A percentile compares a stretch with the other conserved stretches of the same genome.
Conservation (phyloP, 139 green algal genomes). For the Marvania coccoides region DNA sequence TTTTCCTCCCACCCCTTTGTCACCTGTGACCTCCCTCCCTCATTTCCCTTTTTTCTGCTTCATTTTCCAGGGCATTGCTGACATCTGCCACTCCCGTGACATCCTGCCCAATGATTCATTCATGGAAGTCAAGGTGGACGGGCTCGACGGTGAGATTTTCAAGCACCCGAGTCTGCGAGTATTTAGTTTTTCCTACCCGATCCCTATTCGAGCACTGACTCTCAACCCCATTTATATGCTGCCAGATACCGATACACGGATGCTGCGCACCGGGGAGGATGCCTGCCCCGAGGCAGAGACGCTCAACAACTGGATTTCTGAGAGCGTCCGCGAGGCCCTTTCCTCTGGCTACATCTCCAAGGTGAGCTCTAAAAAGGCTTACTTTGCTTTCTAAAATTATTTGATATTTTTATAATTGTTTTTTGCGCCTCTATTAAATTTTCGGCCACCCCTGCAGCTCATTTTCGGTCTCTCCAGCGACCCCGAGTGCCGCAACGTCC, state of each 20-base stretch:
- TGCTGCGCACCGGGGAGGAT: not conserved
- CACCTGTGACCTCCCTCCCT: no score
- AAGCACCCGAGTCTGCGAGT: not conserved
- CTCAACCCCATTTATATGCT: not conserved
- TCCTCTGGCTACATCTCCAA: not conserved
- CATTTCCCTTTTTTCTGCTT: no score
- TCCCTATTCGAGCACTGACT: not conserved
- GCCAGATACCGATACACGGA: not conserved
- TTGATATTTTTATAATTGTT: not conserved
- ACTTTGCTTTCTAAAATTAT: not conserved
- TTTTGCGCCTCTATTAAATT: not conserved
- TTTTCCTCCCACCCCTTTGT: no score
- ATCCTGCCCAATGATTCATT: slow-evolving; percentile 59
- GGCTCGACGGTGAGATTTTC: slow-evolving; percentile 48
- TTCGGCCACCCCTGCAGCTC: not conserved
- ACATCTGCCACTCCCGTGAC: slow-evolving; percentile 57
- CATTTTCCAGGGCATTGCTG: not conserved
- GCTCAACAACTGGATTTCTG: not conserved
- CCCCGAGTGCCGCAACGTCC: slow-evolving; percentile 42
- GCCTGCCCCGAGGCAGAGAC: not conserved
- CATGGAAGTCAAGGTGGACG: slow-evolving; percentile 41
- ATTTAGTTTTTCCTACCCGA: no score
- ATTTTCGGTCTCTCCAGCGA: slow-evolving; percentile 65
- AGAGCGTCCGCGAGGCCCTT: not conserved
- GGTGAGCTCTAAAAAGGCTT: not conserved